These are phyloP conservation scores for Aspergillus cavernicola DNA, from an alignment of 495 filamentous ascomycete species.

Conservation along the genomic window DNA sequence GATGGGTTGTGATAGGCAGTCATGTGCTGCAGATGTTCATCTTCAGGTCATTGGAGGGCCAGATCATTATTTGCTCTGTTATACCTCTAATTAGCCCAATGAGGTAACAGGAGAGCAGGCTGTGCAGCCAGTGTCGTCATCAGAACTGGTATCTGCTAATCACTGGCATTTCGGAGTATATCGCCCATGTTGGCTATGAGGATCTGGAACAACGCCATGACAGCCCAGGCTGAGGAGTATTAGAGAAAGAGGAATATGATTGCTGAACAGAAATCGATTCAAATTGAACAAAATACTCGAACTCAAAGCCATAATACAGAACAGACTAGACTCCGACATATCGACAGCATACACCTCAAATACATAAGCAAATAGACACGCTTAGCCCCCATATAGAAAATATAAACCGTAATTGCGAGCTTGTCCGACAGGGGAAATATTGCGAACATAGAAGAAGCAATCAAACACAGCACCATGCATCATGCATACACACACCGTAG, in stretches of 20 bases:
- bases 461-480: background rate
- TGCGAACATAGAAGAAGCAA: too few species aligned
- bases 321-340: background rate
- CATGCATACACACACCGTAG: background rate
- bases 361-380: background rate
- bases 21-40: background rate
- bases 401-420: background rate
- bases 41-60: background rate
- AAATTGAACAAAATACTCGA: background rate
- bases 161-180: too few species aligned
- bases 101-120: background rate
- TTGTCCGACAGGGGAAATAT: too few species aligned
- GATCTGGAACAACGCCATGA: too few species aligned
- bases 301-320: background rate
- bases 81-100: background rate
- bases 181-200: too few species aligned
- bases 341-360: background rate
- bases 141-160: too few species aligned
- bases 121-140: background rate
- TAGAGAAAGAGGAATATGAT: too few species aligned
- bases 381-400: background rate
- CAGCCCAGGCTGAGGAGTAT: too few species aligned
- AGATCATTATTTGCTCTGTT: background rate
- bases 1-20: slow-evolving; percentile 12
- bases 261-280: too few species aligned